Percentiles rank a stretch among this genome's conserved stretches.
Evolutionary conservation across 1,284 basidiomycete species (phyloP).

Genomic region (Ganoderma boninense): DNA sequence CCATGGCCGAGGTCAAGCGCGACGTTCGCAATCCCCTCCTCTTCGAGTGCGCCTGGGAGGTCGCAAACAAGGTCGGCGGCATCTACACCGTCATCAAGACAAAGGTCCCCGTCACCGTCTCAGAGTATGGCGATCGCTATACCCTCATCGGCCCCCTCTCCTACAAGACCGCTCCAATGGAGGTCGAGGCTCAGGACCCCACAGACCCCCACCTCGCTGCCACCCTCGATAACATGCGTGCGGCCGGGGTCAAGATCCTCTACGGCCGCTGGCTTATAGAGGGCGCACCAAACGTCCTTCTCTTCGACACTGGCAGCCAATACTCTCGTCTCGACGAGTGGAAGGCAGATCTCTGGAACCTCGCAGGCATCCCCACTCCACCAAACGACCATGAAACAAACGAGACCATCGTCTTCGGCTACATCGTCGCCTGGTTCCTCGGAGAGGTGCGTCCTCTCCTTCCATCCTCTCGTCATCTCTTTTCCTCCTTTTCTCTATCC

Average conservation of each 20-base stretch:
- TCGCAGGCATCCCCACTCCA: constrained; percentile 96
- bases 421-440: constrained; percentile 99
- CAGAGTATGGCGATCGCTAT: constrained; percentile 92
- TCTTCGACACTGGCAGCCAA: constrained; percentile 94
- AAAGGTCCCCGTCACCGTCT: constrained; percentile 96
- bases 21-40: constrained; percentile 82
- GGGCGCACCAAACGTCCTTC: constrained; percentile 91
- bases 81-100: constrained; percentile 99
- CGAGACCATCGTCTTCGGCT: constrained; percentile 99
- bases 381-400: constrained; percentile 98
- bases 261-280: constrained; percentile 99
- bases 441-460: constrained; percentile 77
- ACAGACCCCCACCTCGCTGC: constrained; percentile 73
- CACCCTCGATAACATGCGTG: constrained; percentile 81
- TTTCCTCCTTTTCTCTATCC: constrained; percentile 8
- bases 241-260: constrained; percentile 91
- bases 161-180: constrained; percentile 98
- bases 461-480: constrained; percentile 16
- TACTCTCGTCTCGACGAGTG: constrained; percentile 95
- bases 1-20: constrained; percentile 59
- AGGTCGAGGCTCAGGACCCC: constrained; percentile 95
- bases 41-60: constrained; percentile 94
- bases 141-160: constrained; percentile 94
- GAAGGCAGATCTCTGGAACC: constrained; percentile 98
- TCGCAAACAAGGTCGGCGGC: constrained; percentile 97